Conservation (phyloP, 345 rosid species). For the Ceriops tagal region DNA sequence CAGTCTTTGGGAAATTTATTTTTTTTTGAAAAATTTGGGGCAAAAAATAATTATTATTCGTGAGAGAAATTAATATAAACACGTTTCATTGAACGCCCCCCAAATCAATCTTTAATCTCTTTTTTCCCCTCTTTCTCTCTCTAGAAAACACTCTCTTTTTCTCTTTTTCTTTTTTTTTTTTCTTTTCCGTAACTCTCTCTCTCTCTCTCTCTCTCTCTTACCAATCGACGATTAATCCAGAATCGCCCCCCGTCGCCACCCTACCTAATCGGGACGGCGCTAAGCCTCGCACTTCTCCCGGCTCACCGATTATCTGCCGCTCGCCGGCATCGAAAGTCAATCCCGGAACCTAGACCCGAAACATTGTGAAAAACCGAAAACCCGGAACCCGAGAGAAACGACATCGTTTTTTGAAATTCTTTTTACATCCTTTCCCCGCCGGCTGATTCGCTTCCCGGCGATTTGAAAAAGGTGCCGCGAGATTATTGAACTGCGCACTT, state of each 20-base stretch:
- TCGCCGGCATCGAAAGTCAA: slow-evolving; percentile 15
- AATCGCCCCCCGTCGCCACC: slow-evolving; percentile 34
- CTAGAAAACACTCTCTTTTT: neutral
- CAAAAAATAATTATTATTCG: neutral
- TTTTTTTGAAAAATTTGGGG: slow-evolving; percentile 5
- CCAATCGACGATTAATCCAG: slow-evolving; percentile 61
- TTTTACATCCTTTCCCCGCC: slow-evolving; percentile 23
- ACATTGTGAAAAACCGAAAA: neutral
- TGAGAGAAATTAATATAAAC: neutral
- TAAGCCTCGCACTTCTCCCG: slow-evolving; percentile 18
- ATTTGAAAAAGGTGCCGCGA: slow-evolving; percentile 39
- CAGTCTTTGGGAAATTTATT: neutral
- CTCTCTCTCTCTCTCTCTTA: slow-evolving; percentile 7
- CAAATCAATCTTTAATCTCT: neutral
- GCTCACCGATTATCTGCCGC: slow-evolving; percentile 14
- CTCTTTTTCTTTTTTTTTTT: neutral
- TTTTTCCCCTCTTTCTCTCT: slow-evolving; percentile 11
- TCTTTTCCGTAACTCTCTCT: slow-evolving; percentile 3
- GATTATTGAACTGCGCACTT: slow-evolving; percentile 45
- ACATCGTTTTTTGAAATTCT: slow-evolving; percentile 21
- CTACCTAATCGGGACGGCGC: slow-evolving; percentile 29
- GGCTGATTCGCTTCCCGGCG: slow-evolving; percentile 49
- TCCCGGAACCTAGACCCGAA: slow-evolving; percentile 16
- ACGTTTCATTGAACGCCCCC: neutral
- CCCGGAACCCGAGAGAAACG: slow-evolving; percentile 2